Evolutionary conservation across 2,329 filamentous ascomycete species (phyloP), one percentile per base, ranked within the genome.

Genomic region (Fusarium sp.): DNA sequence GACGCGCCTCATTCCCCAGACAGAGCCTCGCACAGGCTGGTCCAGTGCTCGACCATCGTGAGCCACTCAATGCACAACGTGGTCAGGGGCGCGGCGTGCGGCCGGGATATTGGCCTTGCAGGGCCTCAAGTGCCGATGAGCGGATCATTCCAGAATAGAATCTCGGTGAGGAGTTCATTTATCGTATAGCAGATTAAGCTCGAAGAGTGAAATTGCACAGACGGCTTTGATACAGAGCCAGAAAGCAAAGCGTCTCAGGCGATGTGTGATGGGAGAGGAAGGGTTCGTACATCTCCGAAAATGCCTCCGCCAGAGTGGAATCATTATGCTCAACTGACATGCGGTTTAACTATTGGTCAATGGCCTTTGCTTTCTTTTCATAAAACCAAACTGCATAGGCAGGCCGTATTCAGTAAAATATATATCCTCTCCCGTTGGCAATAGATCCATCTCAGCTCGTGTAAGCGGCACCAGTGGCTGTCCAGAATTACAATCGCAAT

Each of bases 61-160:
- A 58, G 58, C 69, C 69, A 71, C 61, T 71, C 61, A 57, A 69
- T 67, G 38, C 35, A 44, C 61, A 71, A 71, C 69, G 69, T 71
- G 69, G 67, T 52, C 38, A 34, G 40, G 39, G 35, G 35, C 49
- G 38, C 24, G 31, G 39, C 46, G 51, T 31, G 60, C 46, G 67
- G 52, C 51, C 45, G 61, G 57, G 53, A 39, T 36, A 52, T 41
- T 42, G 40, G 44, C 38, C 19, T 35, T 32, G n/a, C 28, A 26
- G 32, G 28, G 34, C 35, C 39, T 36, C 36, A 32, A 34, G 5
- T 56, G 29, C 58, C 42, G 57, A 38, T 26, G 36, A 50, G 59
- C 40, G 58, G 52, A 50, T 66, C 49, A 45, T 60, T 56, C 63
- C 51, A 53, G 38, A 28, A 42, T 39, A 24, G 53, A 58, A 55